Percentiles rank a stretch among this genome's conserved stretches.
phyloP scores from a whole-genome alignment of 345 rosid genomes.

The Eutrema yunnanense region DNA sequence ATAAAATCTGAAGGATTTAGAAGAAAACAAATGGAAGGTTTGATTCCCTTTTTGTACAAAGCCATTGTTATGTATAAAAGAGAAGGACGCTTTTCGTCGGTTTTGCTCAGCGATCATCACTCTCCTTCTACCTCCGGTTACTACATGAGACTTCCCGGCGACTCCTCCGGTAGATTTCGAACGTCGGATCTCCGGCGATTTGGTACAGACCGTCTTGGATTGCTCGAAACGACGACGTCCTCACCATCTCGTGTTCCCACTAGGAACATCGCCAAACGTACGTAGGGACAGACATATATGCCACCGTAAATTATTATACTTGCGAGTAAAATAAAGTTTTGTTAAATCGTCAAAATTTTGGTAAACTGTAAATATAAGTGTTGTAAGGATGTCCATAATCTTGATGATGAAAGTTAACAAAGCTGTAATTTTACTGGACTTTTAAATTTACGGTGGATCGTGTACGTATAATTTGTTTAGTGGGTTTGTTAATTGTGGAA shows the following conservation, averaged over 20 bases:
- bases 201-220: slow-evolving; percentile 23
- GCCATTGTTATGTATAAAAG: slow-evolving; percentile 26
- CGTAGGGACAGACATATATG: background rate
- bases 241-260: slow-evolving; percentile 20
- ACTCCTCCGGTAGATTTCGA: slow-evolving; percentile 26
- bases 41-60: slow-evolving; percentile 33
- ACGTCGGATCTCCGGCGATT: slow-evolving; percentile 12
- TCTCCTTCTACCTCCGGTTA: slow-evolving; percentile 20
- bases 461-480: background rate
- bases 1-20: background rate
- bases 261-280: slow-evolving; percentile 13
- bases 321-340: slow-evolving; percentile 1
- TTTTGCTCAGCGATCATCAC: slow-evolving; percentile 21
- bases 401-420: slow-evolving; percentile 1
- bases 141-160: slow-evolving; percentile 28
- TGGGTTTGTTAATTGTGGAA: slow-evolving; percentile 6
- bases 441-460: background rate
- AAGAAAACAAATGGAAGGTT: slow-evolving; percentile 24
- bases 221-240: slow-evolving; percentile 2
- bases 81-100: slow-evolving; percentile 28
- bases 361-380: slow-evolving; percentile 24
- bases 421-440: background rate
- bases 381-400: slow-evolving; percentile 2
- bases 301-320: background rate
- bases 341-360: slow-evolving; percentile 15